phyloP scores from a whole-genome alignment of 1,139 yeast genomes.

The Lodderomyces elongisporus region DNA sequence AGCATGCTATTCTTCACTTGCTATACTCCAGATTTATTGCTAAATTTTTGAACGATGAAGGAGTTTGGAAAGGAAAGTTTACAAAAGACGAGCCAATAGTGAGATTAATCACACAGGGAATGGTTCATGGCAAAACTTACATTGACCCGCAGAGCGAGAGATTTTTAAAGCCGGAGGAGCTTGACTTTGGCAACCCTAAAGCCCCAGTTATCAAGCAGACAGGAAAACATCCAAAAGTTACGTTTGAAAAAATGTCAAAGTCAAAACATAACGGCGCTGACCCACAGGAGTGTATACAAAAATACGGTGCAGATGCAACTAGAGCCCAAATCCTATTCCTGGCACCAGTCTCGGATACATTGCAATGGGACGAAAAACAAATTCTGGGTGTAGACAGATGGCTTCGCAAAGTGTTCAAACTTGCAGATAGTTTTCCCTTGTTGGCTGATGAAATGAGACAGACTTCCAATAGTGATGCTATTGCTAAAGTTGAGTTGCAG shows the following conservation, averaged over 20 bases:
- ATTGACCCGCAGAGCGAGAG: slow-evolving; percentile 67
- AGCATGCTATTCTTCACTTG: slow-evolving; percentile 90
- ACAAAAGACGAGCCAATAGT: slow-evolving; percentile 71
- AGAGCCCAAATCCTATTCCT: slow-evolving; percentile 92
- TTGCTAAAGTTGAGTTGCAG: slow-evolving; percentile 2
- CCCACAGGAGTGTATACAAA: slow-evolving; percentile 69
- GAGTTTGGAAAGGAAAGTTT: slow-evolving; percentile 41
- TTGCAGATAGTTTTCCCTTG: slow-evolving; percentile 23
- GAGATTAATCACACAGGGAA: slow-evolving; percentile 85
- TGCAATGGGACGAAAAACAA: slow-evolving; percentile 87
- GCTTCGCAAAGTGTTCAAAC: slow-evolving; percentile 58
- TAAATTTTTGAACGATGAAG: slow-evolving; percentile 64
- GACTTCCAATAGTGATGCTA: not conserved
- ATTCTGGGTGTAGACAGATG: slow-evolving; percentile 86
- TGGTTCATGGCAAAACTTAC: slow-evolving; percentile 92
- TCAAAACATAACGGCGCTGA: slow-evolving; percentile 93
- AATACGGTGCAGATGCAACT: slow-evolving; percentile 90
- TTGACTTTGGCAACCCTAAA: slow-evolving; percentile 33
- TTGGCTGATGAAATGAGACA: not conserved
- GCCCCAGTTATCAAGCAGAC: slow-evolving; percentile 45
- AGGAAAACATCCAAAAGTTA: slow-evolving; percentile 48
- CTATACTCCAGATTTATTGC: slow-evolving; percentile 80
- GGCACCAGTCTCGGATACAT: slow-evolving; percentile 78
- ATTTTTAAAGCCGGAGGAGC: slow-evolving; percentile 73
- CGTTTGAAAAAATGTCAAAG: slow-evolving; percentile 92